Conservation (phyloP, 2,329 filamentous ascomycete species). For the Penicillium sclerotiorum region DNA sequence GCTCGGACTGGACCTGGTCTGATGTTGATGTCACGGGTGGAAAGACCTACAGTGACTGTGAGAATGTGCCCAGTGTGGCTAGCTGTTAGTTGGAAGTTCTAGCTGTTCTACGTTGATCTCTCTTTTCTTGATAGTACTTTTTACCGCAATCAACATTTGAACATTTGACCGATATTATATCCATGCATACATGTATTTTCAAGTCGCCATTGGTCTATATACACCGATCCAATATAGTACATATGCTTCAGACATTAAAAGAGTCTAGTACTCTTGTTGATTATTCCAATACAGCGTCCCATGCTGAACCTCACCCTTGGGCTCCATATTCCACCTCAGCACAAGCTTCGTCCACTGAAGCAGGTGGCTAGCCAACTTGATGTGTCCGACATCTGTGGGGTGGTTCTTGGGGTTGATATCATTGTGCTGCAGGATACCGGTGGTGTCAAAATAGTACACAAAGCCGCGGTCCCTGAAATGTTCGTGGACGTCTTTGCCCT, state of each 20-base stretch:
- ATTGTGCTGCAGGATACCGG: slow-evolving; percentile 63
- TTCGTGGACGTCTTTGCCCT: slow-evolving; percentile 55
- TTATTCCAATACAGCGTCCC: slow-evolving; percentile 60
- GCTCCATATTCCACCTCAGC: slow-evolving; percentile 60
- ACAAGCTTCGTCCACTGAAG: slow-evolving; percentile 60
- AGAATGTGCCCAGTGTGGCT: slow-evolving; percentile 42
- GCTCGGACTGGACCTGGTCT: slow-evolving; percentile 53
- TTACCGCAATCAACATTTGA: too few relatives aligned
- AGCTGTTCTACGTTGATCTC: too few relatives aligned
- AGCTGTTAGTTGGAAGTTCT: slow-evolving; percentile 36
- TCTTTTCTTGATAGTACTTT: too few relatives aligned
- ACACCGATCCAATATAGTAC: too few relatives aligned
- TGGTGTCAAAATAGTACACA: slow-evolving; percentile 65
- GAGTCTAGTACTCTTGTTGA: slow-evolving; percentile 48
- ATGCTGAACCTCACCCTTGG: slow-evolving; percentile 57
- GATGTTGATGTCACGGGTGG: slow-evolving; percentile 56
- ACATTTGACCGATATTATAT: too few relatives aligned
- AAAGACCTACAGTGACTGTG: slow-evolving; percentile 45
- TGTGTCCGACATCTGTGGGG: slow-evolving; percentile 62
- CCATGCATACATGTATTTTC: too few relatives aligned
- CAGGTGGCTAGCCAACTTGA: slow-evolving; percentile 64
- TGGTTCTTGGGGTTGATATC: slow-evolving; percentile 62
- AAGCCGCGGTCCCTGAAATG: slow-evolving; percentile 56
- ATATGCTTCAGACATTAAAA: too few relatives aligned
- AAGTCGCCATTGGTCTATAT: too few relatives aligned